Percentiles rank a stretch among this genome's conserved stretches.
Conservation (phyloP, 2,329 filamentous ascomycete species). For the Sporothrix mexicana region DNA sequence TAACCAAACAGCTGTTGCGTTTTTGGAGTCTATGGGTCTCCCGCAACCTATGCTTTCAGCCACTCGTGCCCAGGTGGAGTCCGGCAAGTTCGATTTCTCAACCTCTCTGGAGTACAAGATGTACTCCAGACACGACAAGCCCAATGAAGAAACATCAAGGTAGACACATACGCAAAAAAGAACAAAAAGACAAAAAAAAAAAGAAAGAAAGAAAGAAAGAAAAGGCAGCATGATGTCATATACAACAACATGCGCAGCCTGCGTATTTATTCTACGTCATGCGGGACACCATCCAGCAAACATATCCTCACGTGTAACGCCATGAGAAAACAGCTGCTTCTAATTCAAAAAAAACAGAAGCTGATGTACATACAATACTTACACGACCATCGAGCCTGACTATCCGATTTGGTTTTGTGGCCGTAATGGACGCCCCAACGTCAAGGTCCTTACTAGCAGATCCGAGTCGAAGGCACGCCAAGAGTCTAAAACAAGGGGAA, state of each 20-base stretch:
- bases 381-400: not conserved
- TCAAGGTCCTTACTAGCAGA: not conserved
- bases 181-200: no score
- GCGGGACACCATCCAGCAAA: no score
- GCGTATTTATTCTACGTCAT: no score
- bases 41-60: constrained; percentile 61
- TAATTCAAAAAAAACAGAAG: no score
- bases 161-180: not conserved
- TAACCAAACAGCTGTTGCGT: constrained; percentile 51
- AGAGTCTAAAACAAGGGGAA: not conserved
- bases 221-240: no score
- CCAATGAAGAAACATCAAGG: constrained; percentile 44
- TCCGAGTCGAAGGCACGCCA: not conserved
- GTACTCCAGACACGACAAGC: constrained; percentile 66
- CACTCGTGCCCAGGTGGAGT: constrained; percentile 66
- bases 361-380: not conserved
- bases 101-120: constrained; percentile 65
- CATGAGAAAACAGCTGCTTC: no score
- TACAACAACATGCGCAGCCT: no score
- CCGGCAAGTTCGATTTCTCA: constrained; percentile 63
- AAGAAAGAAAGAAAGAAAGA: not conserved
- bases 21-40: constrained; percentile 70
- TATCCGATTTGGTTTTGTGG: not conserved
- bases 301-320: no score
- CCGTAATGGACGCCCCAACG: no score